Percentiles rank a stretch among this genome's conserved stretches.
Conservation (phyloP, 768 basidiomycete species). For the Ephemerocybe angulata region DNA sequence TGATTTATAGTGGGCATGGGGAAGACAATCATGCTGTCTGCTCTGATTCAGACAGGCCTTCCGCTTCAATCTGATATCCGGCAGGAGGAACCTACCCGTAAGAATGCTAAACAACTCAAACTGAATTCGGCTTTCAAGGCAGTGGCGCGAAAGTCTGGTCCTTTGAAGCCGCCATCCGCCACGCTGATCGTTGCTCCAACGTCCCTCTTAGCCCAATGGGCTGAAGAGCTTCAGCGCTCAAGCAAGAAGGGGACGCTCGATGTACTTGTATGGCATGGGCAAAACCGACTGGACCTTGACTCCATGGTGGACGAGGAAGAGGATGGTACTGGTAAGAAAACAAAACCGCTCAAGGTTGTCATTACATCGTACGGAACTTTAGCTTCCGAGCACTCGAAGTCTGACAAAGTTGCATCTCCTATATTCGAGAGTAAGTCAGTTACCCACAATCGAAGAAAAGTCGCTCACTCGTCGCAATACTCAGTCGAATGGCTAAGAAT, state of each 20-base stretch:
- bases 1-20: constrained; percentile 81
- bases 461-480: neutral
- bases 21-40: constrained; percentile 91
- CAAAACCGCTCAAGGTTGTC: constrained; percentile 63
- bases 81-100: constrained; percentile 21
- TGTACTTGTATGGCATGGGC: constrained; percentile 83
- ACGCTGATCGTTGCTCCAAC: constrained; percentile 93
- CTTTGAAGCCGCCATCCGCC: constrained; percentile 43
- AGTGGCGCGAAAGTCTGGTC: constrained; percentile 28
- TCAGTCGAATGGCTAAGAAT: constrained; percentile 78
- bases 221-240: constrained; percentile 85
- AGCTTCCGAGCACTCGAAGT: constrained; percentile 80
- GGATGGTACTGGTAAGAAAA: constrained; percentile 28
- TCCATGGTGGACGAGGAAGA: constrained; percentile 50
- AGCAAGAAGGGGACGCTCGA: constrained; percentile 66
- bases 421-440: constrained; percentile 64
- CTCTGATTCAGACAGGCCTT: constrained; percentile 79
- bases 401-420: constrained; percentile 42
- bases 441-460: constrained; percentile 6
- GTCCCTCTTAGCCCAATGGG: constrained; percentile 89
- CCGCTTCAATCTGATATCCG: constrained; percentile 38
- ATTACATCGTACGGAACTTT: constrained; percentile 91
- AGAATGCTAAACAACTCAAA: constrained; percentile 54
- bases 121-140: constrained; percentile 63
- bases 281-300: constrained; percentile 74